phyloP scores from a whole-genome alignment of 495 filamentous ascomycete genomes.

The Penicillium flavigenum region DNA sequence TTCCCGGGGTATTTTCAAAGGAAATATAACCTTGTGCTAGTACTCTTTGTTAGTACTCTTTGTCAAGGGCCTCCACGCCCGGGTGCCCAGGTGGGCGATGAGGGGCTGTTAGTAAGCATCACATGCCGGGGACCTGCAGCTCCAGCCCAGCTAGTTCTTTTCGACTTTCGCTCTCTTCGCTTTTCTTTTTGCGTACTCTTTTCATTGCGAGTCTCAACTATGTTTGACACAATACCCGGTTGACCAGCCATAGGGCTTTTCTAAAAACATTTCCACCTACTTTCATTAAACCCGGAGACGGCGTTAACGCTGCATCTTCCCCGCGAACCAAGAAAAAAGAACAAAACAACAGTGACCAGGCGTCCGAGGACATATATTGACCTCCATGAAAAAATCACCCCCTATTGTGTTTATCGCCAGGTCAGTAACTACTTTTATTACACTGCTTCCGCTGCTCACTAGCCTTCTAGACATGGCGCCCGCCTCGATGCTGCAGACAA shows the following conservation, averaged over 20 bases:
- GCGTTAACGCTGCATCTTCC: not conserved
- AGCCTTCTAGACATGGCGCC: slow-evolving; percentile 71
- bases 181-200: not conserved
- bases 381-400: slow-evolving; percentile 56
- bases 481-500: slow-evolving; percentile 91
- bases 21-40: too few species aligned
- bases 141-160: not conserved
- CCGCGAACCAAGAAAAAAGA: slow-evolving; percentile 1
- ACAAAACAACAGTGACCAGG: not conserved
- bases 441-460: slow-evolving; percentile 1
- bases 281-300: not conserved
- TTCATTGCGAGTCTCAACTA: not conserved
- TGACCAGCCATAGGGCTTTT: slow-evolving; percentile 5
- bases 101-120: not conserved
- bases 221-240: not conserved
- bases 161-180: slow-evolving; percentile 1
- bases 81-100: too few species aligned
- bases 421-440: slow-evolving; percentile 43
- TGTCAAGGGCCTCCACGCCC: too few species aligned
- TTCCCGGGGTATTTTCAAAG: too few species aligned
- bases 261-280: not conserved
- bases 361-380: slow-evolving; percentile 6
- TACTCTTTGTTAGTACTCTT: too few species aligned
- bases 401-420: slow-evolving; percentile 78
- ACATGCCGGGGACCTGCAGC: not conserved